phyloP scores from a whole-genome alignment of 148 eudicot genomes.

The Mesembryanthemum crystallinum region DNA sequence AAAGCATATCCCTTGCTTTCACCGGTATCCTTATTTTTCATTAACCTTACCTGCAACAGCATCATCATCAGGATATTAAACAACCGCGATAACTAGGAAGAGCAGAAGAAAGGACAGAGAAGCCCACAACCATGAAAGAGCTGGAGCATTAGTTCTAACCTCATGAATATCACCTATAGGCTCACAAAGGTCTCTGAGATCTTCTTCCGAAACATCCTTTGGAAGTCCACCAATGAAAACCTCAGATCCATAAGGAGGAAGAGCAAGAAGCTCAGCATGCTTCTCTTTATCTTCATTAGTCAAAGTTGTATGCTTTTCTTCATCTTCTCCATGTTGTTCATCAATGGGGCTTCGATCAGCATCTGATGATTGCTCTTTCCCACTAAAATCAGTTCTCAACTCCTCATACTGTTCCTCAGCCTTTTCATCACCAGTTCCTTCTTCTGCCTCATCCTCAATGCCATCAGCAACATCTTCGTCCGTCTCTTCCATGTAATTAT shows the following conservation, averaged over 20 bases:
- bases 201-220: conserved; percentile 75
- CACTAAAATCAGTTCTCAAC: conserved; percentile 43
- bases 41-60: conserved; percentile 61
- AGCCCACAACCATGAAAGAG: not conserved
- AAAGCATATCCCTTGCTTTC: conserved; percentile 93
- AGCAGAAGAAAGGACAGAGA: not conserved
- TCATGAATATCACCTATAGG: conserved; percentile 74
- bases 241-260: conserved; percentile 92
- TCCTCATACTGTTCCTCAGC: conserved; percentile 56
- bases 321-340: conserved; percentile 42
- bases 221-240: conserved; percentile 92
- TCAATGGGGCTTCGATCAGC: conserved; percentile 40
- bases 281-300: conserved; percentile 43
- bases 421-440: conserved; percentile 52
- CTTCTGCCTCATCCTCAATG: conserved; percentile 64
- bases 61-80: conserved; percentile 4
- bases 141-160: conserved; percentile 35
- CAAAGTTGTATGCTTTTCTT: conserved; percentile 39
- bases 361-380: conserved; percentile 47
- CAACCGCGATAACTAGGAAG: not conserved
- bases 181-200: conserved; percentile 84
- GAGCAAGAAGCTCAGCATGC: conserved; percentile 70
- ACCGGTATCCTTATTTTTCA: conserved; percentile 86
- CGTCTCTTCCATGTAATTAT: conserved; percentile 76
- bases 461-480: conserved; percentile 83